Evolutionary conservation across 495 filamentous ascomycete genomes (phyloP).

Genomic region (Aspergillus nanangensis): DNA sequence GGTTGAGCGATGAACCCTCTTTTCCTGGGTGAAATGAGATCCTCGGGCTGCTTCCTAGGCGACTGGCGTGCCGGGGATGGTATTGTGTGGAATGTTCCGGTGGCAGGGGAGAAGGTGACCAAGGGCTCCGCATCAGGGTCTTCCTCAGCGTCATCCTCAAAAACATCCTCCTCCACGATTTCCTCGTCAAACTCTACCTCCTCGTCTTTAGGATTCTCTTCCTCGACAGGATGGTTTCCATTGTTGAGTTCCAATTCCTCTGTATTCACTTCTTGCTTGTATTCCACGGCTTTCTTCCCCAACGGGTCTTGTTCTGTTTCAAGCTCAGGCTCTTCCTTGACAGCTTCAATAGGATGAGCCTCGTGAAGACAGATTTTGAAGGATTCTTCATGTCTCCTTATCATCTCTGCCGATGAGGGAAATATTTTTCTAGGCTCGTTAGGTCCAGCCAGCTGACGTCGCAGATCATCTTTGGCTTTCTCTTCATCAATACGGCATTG

Average conservation of each 20-base stretch:
- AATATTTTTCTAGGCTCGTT: no score
- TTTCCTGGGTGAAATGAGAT: slow-evolving; percentile 2
- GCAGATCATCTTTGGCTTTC: neutral
- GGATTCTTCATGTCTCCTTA: no score
- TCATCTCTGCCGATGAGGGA: no score
- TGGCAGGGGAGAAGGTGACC: slow-evolving; percentile 44
- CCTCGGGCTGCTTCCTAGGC: slow-evolving; percentile 16
- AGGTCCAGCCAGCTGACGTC: neutral
- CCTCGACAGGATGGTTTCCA: neutral
- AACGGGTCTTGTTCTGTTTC: no score
- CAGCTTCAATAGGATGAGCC: no score
- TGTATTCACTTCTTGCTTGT: no score
- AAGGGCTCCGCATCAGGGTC: slow-evolving; percentile 28
- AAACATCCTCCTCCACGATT: slow-evolving; percentile 7
- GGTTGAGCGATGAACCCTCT: neutral
- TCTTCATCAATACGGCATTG: slow-evolving; percentile 54
- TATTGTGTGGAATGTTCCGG: slow-evolving; percentile 45
- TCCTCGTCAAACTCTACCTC: slow-evolving; percentile 2
- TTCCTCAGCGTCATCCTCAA: slow-evolving; percentile 20
- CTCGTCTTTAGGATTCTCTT: neutral
- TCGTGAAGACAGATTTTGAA: no score
- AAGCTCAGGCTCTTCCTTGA: no score
- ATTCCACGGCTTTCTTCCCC: no score
- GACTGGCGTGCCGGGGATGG: slow-evolving; percentile 36
- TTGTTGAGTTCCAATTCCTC: no score